phyloP scores from a whole-genome alignment of 1,284 basidiomycete species.

The Anthracocystis setariae region DNA sequence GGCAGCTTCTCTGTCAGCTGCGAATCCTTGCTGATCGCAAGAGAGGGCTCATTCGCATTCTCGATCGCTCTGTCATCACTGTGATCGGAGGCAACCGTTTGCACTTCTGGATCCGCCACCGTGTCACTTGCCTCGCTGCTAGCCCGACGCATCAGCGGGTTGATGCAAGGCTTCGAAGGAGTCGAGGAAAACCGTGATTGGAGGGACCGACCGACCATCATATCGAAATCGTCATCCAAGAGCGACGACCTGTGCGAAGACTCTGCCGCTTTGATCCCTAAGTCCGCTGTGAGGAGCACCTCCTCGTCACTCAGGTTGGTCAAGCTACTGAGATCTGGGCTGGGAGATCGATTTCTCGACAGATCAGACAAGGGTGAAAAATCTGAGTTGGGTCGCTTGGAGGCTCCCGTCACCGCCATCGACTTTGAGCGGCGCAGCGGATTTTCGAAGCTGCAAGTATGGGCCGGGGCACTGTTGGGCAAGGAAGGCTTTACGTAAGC shows the following conservation, averaged over 20 bases:
- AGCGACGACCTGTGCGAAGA: constrained; percentile 9
- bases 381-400: neutral
- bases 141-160: neutral
- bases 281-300: constrained; percentile 27
- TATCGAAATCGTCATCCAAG: constrained; percentile 39
- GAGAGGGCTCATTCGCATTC: neutral
- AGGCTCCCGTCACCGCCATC: constrained; percentile 3
- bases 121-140: constrained; percentile 1
- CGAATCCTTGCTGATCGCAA: constrained; percentile 15
- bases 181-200: constrained; percentile 13
- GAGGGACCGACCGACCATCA: constrained; percentile 28
- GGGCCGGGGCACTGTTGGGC: constrained; percentile 2
- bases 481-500: constrained; percentile 11
- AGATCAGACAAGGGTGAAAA: neutral
- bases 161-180: neutral
- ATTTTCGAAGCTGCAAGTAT: neutral
- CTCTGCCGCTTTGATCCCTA: constrained; percentile 10
- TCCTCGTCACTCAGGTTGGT: constrained; percentile 36
- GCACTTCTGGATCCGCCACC: neutral
- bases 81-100: neutral
- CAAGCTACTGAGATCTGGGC: constrained; percentile 32
- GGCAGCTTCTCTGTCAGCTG: constrained; percentile 12
- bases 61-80: neutral
- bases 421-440: constrained; percentile 15
- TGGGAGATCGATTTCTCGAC: constrained; percentile 19